Conservation (phyloP, 1,284 basidiomycete genomes). For the Uromyces viciae-fabae region DNA sequence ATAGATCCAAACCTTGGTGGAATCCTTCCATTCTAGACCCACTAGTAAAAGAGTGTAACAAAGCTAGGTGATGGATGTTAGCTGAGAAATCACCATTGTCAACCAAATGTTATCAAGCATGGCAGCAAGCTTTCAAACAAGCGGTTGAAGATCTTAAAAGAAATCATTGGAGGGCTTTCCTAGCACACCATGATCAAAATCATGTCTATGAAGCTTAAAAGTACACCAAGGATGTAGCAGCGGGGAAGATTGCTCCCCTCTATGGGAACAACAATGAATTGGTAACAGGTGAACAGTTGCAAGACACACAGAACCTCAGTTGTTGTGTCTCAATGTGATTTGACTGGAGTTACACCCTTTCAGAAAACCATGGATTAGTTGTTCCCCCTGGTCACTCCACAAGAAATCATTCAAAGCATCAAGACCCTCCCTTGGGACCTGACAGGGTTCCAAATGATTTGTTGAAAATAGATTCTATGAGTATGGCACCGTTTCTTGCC, state of each 20-base stretch:
- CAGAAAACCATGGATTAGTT: neutral
- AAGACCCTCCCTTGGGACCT: neutral
- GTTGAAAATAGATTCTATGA: no score
- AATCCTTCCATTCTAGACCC: neutral
- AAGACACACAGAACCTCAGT: neutral
- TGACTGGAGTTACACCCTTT: neutral
- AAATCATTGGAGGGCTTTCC: neutral
- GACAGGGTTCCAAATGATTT: constrained; percentile 14
- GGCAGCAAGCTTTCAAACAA: constrained; percentile 19
- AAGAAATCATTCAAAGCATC: neutral
- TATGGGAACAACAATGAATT: neutral
- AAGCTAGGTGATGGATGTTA: constrained; percentile 7
- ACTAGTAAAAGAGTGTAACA: neutral
- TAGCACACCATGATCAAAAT: neutral
- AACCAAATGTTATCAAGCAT: neutral
- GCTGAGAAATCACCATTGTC: neutral
- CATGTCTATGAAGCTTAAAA: neutral
- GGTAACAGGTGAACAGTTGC: neutral
- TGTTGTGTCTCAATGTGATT: neutral
- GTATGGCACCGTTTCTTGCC: no score
- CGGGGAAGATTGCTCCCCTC: no score
- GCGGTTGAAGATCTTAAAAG: constrained; percentile 8
- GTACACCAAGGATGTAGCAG: no score
- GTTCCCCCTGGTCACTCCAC: neutral
- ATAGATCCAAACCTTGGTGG: neutral